Conservation (phyloP, 495 filamentous ascomycete species). For the Neurospora intermedia region DNA sequence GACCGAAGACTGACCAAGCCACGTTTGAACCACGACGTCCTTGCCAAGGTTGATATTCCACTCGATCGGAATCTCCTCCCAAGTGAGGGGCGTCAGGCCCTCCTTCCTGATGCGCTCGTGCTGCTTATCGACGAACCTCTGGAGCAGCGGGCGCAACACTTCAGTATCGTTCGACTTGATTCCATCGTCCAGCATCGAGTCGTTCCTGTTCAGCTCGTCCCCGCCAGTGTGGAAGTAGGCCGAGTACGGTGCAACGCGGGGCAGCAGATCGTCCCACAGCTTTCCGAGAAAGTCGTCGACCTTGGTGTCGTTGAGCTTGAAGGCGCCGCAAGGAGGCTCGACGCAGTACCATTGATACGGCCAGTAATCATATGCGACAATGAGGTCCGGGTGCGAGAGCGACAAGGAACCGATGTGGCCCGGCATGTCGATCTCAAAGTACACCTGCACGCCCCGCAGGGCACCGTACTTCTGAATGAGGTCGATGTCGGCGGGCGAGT, state of each 20-base stretch:
- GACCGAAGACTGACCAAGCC: constrained; percentile 50
- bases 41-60: constrained; percentile 61
- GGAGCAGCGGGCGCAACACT: constrained; percentile 58
- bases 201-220: constrained; percentile 68
- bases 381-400: constrained; percentile 57
- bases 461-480: constrained; percentile 56
- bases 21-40: constrained; percentile 60
- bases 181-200: constrained; percentile 60
- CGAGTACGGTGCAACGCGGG: constrained; percentile 52
- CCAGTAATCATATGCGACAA: constrained; percentile 56
- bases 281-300: constrained; percentile 60
- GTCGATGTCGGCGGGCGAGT: constrained; percentile 51
- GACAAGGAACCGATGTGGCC: constrained; percentile 62
- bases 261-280: constrained; percentile 61
- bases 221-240: constrained; percentile 75
- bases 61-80: constrained; percentile 71
- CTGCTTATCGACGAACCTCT: constrained; percentile 56
- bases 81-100: constrained; percentile 59
- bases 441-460: constrained; percentile 57
- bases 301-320: constrained; percentile 58
- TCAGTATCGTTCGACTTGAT: constrained; percentile 48
- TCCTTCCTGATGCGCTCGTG: constrained; percentile 46
- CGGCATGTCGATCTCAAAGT: constrained; percentile 73
- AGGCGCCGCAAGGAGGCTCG: constrained; percentile 65
- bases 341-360: constrained; percentile 59